Evolutionary conservation across 2,329 filamentous ascomycete species (phyloP), one percentile per base, ranked within the genome.

Genomic region (Calonectria honghensis): DNA sequence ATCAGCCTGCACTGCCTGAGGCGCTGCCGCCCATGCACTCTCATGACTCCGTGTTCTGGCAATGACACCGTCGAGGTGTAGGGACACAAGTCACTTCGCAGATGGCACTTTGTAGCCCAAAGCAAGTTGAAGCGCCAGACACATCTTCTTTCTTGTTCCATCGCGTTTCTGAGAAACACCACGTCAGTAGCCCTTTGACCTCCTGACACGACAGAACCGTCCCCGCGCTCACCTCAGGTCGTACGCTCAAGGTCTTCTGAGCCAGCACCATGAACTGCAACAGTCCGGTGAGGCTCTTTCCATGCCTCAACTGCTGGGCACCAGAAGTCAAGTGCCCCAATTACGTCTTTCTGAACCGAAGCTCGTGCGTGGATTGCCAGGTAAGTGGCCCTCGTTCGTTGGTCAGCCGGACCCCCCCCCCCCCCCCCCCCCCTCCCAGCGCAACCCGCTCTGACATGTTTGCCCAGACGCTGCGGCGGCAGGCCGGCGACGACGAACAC

Each of bases 311-410:
- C 31, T 75, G 76, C 41, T 80, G 79, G 79, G 74, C 76, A 77
- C 78, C 78, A 50, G 75, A 78, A 63, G 72, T 79, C 73, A 79
- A 79, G 76, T 80, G 79, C 48, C 50, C 75, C 48, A 79, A 79
- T 68, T 79, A 79, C 68, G 79, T 80, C 70, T 80, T 80, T 37
- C 75, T 80, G 20, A 75, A 78, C 61, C 72, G 76, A 65, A 79
- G 79, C 35, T 74, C 75, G 57, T 79, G 79, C 68, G 61, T 80
- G 32, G 79, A 80, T 54, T 79, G 79, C 52, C 76, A 80, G 72
- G 79, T 78, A 74, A 72, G 68, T 70, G 64, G 37, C 65, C 29
- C 37, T 69, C 41, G 4, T 35, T 69, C 41, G 4, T 35, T 50
- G 59, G 65, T 54, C 29, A 37, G 59, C n/a, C 41, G 37, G 70